These are phyloP conservation scores for Tetrapyrgos nigripes DNA, from an alignment of 1,284 basidiomycete species.

Conservation along the genomic window DNA sequence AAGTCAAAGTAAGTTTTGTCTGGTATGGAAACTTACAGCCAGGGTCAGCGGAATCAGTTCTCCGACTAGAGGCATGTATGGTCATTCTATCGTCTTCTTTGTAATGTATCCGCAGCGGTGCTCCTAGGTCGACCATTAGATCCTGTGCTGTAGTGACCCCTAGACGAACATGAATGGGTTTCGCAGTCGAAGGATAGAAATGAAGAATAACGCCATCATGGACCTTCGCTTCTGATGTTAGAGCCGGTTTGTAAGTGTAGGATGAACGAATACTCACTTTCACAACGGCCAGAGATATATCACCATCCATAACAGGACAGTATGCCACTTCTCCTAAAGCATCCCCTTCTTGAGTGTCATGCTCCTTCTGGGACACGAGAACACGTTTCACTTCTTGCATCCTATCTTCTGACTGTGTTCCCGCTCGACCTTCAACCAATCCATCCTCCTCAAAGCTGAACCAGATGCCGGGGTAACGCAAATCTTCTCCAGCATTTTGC, in stretches of 20 bases:
- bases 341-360: constrained; percentile 62
- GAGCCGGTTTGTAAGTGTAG: constrained; percentile 4
- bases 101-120: constrained; percentile 80
- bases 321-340: constrained; percentile 71
- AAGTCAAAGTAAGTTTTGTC: neutral
- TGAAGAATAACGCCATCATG: constrained; percentile 75
- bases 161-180: constrained; percentile 69
- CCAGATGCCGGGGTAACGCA: constrained; percentile 84
- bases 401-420: constrained; percentile 58
- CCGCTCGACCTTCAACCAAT: constrained; percentile 56
- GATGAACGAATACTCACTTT: constrained; percentile 52
- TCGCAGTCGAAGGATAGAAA: constrained; percentile 62
- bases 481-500: constrained; percentile 72
- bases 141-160: constrained; percentile 86
- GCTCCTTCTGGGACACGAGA: constrained; percentile 71
- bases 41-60: constrained; percentile 46
- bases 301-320: constrained; percentile 72
- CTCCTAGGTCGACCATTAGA: constrained; percentile 77
- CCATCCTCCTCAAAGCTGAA: constrained; percentile 81
- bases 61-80: constrained; percentile 65
- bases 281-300: constrained; percentile 68
- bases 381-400: constrained; percentile 78
- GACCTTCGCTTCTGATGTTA: constrained; percentile 50
- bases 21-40: constrained; percentile 44
- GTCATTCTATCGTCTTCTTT: constrained; percentile 89